Evolutionary conservation across 441 rosid genomes (phyloP).

Genomic region (Syzygium malaccense): DNA sequence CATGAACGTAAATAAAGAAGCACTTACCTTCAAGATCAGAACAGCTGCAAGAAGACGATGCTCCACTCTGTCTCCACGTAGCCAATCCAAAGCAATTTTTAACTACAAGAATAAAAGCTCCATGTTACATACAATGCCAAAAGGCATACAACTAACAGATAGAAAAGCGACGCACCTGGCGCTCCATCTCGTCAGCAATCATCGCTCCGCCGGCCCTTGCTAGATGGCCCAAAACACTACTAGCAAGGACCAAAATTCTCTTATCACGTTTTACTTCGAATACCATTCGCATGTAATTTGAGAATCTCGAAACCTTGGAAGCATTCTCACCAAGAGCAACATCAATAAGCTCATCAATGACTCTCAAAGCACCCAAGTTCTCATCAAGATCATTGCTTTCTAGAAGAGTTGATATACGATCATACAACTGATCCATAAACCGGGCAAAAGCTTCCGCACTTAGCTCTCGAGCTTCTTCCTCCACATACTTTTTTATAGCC

Average conservation of each 20-base stretch:
- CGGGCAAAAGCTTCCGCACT: constrained; percentile 85
- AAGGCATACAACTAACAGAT: constrained; percentile 1
- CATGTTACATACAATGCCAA: background rate
- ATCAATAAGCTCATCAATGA: constrained; percentile 92
- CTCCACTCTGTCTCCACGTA: constrained; percentile 82
- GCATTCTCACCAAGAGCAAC: constrained; percentile 95
- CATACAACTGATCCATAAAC: constrained; percentile 82
- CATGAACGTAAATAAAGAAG: background rate
- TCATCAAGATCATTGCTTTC: constrained; percentile 76
- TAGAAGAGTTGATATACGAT: constrained; percentile 57
- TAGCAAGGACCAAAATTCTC: constrained; percentile 83
- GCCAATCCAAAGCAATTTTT: constrained; percentile 89
- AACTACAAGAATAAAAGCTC: constrained; percentile 39
- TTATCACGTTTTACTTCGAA: constrained; percentile 86
- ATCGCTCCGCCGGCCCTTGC: constrained; percentile 98
- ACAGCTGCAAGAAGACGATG: constrained; percentile 94
- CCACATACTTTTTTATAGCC: constrained; percentile 80
- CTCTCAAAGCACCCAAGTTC: constrained; percentile 90
- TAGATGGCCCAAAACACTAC: constrained; percentile 94
- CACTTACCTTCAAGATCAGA: constrained; percentile 78
- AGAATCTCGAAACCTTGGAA: constrained; percentile 85
- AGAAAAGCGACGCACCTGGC: constrained; percentile 55
- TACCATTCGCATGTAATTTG: constrained; percentile 63
- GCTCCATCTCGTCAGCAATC: constrained; percentile 98
- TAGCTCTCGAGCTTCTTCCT: constrained; percentile 88